Evolutionary conservation across 2,329 filamentous ascomycete genomes (phyloP).

Genomic region (Neoarthrinium moseri): DNA sequence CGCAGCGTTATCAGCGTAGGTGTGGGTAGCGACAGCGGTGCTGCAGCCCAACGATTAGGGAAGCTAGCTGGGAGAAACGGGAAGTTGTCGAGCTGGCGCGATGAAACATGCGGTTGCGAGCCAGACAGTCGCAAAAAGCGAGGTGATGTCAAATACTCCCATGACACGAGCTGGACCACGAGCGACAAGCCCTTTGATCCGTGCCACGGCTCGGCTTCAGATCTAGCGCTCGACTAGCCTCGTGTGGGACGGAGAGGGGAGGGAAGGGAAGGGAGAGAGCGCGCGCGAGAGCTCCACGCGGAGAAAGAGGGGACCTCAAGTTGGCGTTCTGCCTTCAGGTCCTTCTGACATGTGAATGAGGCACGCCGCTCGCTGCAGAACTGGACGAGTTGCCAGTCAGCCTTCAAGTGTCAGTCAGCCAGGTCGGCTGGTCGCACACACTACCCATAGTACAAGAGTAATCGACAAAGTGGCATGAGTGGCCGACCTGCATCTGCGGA

Average conservation of each 20-base stretch:
- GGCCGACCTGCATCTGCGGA: no score
- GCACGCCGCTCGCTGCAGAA: not conserved
- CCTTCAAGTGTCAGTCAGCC: no score
- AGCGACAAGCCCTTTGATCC: no score
- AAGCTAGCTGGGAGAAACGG: constrained; percentile 6
- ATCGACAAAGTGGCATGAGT: no score
- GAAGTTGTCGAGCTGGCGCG: constrained; percentile 3
- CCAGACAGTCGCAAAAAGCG: not conserved
- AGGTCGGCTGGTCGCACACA: no score
- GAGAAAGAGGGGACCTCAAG: not conserved
- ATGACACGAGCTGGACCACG: no score
- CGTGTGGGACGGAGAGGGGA: not conserved
- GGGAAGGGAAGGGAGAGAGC: no score
- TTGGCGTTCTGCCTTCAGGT: no score
- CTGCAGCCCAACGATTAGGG: constrained; percentile 9
- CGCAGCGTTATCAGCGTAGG: constrained; percentile 4
- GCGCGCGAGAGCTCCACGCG: constrained; percentile 1
- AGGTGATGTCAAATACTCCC: not conserved
- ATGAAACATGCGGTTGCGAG: constrained; percentile 4
- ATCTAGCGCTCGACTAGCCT: not conserved
- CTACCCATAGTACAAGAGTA: no score
- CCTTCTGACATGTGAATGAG: not conserved
- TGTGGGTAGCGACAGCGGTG: constrained; percentile 8
- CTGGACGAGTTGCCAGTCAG: no score
- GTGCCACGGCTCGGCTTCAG: not conserved